Evolutionary conservation across 1,284 basidiomycete genomes (phyloP), one percentile per base, ranked within the genome.

Genomic region (Sporisorium scitamineum): DNA sequence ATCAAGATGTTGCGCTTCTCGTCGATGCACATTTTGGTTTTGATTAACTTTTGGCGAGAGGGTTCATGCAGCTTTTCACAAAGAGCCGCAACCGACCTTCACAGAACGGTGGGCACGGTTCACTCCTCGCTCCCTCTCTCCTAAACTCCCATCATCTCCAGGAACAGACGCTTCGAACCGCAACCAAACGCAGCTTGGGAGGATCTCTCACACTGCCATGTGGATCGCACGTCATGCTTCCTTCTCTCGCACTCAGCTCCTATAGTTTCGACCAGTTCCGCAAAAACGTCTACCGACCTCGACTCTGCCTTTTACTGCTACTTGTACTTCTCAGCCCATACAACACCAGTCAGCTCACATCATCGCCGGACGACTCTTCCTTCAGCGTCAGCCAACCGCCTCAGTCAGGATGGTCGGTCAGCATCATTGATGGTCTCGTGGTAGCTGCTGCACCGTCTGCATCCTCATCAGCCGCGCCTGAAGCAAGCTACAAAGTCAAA

Each of bases 211-310:
- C 52, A 32, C 37, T 51, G 57, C 37, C 29, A 64, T 64, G 60
- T 18, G 39, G 41, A 62, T 37, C 37, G 10, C 7, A 24, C 27
- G 34, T 10, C 54, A 74, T 75, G 72, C 67, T 70, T 14, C 67
- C 72, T 4, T 69, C 66, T 11, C 52, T 71, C 24, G 44, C 57
- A 2, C 69, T 71, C 20, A 72, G 58, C 59, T 52, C 58, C 13
- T 70, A 71, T 18, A 78, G 72, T 26, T 37, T 80, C 22, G 78
- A 80, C 27, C 61, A 64, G 34, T 80, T 80, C 34, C 76, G 76
- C 20, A 64, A 55, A 20, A 66, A 70, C 48, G 60, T 80, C 57
- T 79, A 76, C 41, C 56, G 78, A 44, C 78, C 78, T 41, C 54
- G 78, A 20, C 70, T 80, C 32, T 64, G 74, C 41, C 63, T 80